These are phyloP conservation scores for Coniochaeta sp. DNA, from an alignment of 2,329 filamentous ascomycete species.

Conservation along the genomic window DNA sequence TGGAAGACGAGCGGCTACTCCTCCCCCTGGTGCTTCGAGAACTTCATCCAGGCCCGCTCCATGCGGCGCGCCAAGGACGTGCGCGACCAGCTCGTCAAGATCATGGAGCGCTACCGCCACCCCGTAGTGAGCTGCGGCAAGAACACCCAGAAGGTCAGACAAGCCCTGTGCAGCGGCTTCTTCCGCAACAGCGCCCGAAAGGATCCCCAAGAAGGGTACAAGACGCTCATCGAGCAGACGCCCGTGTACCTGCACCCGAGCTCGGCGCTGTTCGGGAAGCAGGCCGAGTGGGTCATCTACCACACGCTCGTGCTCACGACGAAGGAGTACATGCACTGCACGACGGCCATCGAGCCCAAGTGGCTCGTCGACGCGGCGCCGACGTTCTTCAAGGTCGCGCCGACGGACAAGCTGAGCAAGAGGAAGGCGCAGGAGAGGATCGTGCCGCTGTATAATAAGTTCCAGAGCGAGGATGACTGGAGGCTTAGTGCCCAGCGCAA, in stretches of 20 bases:
- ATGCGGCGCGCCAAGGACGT: slow-evolving; percentile 91
- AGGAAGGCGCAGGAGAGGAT: slow-evolving; percentile 91
- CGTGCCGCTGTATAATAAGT: slow-evolving; percentile 90
- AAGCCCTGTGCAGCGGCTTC: slow-evolving; percentile 87
- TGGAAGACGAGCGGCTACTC: slow-evolving; percentile 84
- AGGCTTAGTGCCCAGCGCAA: slow-evolving; percentile 80
- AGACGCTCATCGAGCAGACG: slow-evolving; percentile 91
- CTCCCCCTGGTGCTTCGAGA: slow-evolving; percentile 92
- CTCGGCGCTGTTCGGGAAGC: slow-evolving; percentile 89
- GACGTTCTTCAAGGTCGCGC: slow-evolving; percentile 96
- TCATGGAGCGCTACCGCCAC: slow-evolving; percentile 89
- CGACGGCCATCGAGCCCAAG: slow-evolving; percentile 89
- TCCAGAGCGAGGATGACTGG: slow-evolving; percentile 91
- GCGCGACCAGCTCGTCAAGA: slow-evolving; percentile 81
- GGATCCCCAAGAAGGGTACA: slow-evolving; percentile 94
- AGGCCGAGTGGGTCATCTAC: slow-evolving; percentile 94
- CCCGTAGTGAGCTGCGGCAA: slow-evolving; percentile 76
- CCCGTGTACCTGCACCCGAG: slow-evolving; percentile 92
- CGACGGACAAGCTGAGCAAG: slow-evolving; percentile 80
- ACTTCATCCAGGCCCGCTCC: slow-evolving; percentile 88
- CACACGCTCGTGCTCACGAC: slow-evolving; percentile 86
- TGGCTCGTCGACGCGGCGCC: slow-evolving; percentile 94
- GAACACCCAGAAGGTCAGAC: slow-evolving; percentile 78
- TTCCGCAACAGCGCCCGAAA: slow-evolving; percentile 94
- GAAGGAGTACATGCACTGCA: slow-evolving; percentile 97